Percentiles rank a stretch among this genome's conserved stretches.
These are phyloP conservation scores for Pseudoperonospora humuli DNA, from an alignment of 352 stramenopile species.

Conservation along the genomic window DNA sequence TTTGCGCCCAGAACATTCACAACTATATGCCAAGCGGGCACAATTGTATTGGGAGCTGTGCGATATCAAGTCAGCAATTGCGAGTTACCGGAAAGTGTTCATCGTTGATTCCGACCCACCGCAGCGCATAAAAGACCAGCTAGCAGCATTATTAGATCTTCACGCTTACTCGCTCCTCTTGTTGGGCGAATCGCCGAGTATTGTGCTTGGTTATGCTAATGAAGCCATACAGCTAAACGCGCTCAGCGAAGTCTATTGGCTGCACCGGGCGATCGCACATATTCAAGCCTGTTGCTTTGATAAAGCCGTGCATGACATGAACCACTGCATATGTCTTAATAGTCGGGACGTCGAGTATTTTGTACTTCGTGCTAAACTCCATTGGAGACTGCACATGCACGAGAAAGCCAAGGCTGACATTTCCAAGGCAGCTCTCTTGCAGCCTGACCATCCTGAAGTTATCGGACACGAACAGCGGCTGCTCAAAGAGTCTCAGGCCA, in stretches of 20 bases:
- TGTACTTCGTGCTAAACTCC: slow-evolving; percentile 71
- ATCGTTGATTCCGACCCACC: slow-evolving; percentile 42
- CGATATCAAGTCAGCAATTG: no score
- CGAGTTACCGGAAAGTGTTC: slow-evolving; percentile 72
- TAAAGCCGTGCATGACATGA: slow-evolving; percentile 66
- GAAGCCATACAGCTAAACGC: slow-evolving; percentile 71
- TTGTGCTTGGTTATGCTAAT: slow-evolving; percentile 60
- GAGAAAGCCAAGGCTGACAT: slow-evolving; percentile 66
- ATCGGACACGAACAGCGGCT: background rate
- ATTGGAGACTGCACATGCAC: slow-evolving; percentile 71
- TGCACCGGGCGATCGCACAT: slow-evolving; percentile 65
- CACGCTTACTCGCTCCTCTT: slow-evolving; percentile 64
- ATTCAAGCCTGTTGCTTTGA: slow-evolving; percentile 55
- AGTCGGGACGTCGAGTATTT: slow-evolving; percentile 73
- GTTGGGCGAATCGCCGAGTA: slow-evolving; percentile 38
- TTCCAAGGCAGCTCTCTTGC: no score
- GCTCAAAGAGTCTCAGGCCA: background rate
- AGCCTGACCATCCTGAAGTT: no score
- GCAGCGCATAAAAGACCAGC: slow-evolving; percentile 68
- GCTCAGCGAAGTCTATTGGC: slow-evolving; percentile 64
- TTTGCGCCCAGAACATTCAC: no score
- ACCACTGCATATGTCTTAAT: slow-evolving; percentile 79
- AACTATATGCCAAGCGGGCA: no score
- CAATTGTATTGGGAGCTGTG: no score
- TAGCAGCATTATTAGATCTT: slow-evolving; percentile 62